These are phyloP conservation scores for Staphylotrichum tortipilum DNA, from an alignment of 495 filamentous ascomycete genomes.

Conservation along the genomic window DNA sequence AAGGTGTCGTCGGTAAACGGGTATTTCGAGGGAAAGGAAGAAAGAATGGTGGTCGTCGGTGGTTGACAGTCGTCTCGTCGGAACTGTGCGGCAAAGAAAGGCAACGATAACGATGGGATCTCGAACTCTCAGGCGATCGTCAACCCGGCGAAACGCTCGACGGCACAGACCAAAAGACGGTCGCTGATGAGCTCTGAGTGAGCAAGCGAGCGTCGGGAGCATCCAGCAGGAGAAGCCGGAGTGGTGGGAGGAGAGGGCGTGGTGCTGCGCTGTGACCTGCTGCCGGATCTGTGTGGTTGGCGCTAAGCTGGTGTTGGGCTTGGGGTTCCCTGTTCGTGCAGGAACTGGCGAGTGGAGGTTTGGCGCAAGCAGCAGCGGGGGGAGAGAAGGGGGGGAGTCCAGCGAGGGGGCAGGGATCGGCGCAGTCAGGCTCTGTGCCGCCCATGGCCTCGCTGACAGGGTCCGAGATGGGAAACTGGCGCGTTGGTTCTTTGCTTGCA, in stretches of 20 bases:
- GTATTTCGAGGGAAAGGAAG: conserved; percentile 1
- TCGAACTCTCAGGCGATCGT: neutral
- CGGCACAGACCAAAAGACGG: neutral
- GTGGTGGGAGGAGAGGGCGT: neutral
- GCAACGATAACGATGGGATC: neutral
- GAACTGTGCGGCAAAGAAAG: neutral
- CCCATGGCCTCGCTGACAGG: neutral
- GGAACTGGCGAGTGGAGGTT: neutral
- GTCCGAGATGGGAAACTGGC: conserved; percentile 3
- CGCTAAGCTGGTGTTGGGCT: neutral
- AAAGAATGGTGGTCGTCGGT: conserved; percentile 3
- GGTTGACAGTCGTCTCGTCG: too few relatives aligned
- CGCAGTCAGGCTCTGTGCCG: neutral
- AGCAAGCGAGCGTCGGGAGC: neutral
- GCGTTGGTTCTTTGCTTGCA: neutral
- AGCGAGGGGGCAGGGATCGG: conserved; percentile 9
- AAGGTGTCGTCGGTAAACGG: neutral
- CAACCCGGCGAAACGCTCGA: neutral
- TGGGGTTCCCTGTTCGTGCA: neutral
- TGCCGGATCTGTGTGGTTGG: neutral
- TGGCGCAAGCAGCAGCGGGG: too few relatives aligned
- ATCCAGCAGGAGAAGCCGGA: too few relatives aligned
- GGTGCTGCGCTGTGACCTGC: neutral
- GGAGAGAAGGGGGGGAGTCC: too few relatives aligned
- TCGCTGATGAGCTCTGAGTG: neutral